Conservation (phyloP, 1,284 basidiomycete genomes). For the Cutaneotrichosporon sp. region DNA sequence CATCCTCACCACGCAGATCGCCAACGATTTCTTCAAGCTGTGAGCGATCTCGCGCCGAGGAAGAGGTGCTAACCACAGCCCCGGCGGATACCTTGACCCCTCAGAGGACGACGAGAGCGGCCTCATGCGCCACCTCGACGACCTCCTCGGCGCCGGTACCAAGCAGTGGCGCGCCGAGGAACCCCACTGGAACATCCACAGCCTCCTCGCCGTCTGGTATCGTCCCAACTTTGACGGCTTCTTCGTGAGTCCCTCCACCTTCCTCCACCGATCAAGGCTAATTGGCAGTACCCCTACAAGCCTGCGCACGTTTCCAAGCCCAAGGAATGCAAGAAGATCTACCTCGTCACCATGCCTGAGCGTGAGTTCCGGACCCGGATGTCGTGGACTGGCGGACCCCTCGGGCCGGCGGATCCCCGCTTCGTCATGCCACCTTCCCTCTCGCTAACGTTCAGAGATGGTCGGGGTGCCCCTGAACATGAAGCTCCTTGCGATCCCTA, state of each 20-base stretch:
- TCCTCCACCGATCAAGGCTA: neutral
- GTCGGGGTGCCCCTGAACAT: constrained; percentile 97
- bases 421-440: neutral
- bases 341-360: constrained; percentile 89
- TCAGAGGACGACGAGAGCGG: constrained; percentile 91
- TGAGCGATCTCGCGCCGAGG: constrained; percentile 57
- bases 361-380: constrained; percentile 59
- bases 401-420: neutral
- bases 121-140: constrained; percentile 81
- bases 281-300: constrained; percentile 84
- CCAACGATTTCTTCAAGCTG: constrained; percentile 99
- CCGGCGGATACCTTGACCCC: constrained; percentile 96
- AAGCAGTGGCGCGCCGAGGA: constrained; percentile 56
- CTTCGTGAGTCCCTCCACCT: constrained; percentile 67
- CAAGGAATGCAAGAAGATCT: constrained; percentile 97
- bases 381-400: neutral
- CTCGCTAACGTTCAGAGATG: constrained; percentile 64
- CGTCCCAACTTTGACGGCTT: constrained; percentile 97
- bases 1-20: constrained; percentile 96
- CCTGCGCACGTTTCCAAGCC: constrained; percentile 96
- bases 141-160: constrained; percentile 71
- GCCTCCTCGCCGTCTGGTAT: constrained; percentile 96
- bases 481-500: constrained; percentile 92
- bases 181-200: constrained; percentile 80
- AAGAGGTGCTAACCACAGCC: constrained; percentile 58